Conservation (phyloP, 805 yeast genomes). For the Saitoella complicata region DNA sequence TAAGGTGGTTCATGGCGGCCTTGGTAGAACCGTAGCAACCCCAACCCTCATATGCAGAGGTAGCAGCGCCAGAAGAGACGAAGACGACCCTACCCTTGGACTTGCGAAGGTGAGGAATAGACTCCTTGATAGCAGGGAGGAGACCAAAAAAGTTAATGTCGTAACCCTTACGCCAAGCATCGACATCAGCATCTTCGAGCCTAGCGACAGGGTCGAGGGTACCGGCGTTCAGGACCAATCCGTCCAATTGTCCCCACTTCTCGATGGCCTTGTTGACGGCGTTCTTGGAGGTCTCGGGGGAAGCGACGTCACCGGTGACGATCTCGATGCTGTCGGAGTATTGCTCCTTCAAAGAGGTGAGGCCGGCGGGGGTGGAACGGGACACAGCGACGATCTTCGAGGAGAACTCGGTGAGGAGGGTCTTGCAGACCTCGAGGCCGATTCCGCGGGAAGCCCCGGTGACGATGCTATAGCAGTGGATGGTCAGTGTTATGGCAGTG, state of each 20-base stretch:
- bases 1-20: slow-evolving; percentile 75
- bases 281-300: slow-evolving; percentile 19
- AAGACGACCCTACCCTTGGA: slow-evolving; percentile 51
- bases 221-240: slow-evolving; percentile 56
- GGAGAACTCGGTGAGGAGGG: slow-evolving; percentile 24
- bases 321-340: slow-evolving; percentile 15
- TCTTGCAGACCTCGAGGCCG: slow-evolving; percentile 57
- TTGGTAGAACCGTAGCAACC: slow-evolving; percentile 83
- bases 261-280: slow-evolving; percentile 29
- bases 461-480: slow-evolving; percentile 12
- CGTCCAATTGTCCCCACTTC: slow-evolving; percentile 35
- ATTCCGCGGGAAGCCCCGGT: slow-evolving; percentile 30
- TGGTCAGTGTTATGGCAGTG: too few relatives aligned
- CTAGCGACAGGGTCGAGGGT: slow-evolving; percentile 58
- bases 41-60: slow-evolving; percentile 45
- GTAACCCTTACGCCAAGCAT: slow-evolving; percentile 45
- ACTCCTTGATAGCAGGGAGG: slow-evolving; percentile 27
- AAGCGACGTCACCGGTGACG: slow-evolving; percentile 39
- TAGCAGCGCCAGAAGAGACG: slow-evolving; percentile 82
- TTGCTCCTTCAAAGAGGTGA: slow-evolving; percentile 8
- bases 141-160: slow-evolving; percentile 69
- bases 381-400: slow-evolving; percentile 55
- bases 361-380: slow-evolving; percentile 27
- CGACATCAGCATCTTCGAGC: slow-evolving; percentile 34
- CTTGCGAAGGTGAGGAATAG: slow-evolving; percentile 42